A percentile compares a stretch with the other conserved stretches of the same genome.
These are phyloP conservation scores for Neofusicoccum cordaticola DNA, from an alignment of 2,329 filamentous ascomycete species.

Conservation along the genomic window DNA sequence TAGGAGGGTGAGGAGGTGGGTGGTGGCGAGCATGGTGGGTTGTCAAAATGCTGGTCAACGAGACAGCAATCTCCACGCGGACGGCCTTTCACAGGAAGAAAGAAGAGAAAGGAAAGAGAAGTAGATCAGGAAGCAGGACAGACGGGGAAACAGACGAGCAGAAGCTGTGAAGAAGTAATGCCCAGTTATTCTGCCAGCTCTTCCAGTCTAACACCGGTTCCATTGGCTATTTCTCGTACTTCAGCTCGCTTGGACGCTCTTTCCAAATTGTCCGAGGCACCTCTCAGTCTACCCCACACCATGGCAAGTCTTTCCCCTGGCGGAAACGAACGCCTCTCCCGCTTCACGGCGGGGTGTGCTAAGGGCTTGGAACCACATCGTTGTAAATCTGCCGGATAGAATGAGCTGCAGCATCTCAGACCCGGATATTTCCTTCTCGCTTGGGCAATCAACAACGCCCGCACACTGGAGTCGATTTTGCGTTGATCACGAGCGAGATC, in stretches of 20 bases:
- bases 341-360: not conserved
- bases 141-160: not conserved
- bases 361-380: not conserved
- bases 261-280: not conserved
- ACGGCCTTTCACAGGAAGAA: not conserved
- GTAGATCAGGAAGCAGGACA: not conserved
- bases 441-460: too few relatives aligned
- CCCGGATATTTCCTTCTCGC: too few relatives aligned
- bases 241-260: too few relatives aligned
- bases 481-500: not conserved
- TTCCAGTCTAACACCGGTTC: too few relatives aligned
- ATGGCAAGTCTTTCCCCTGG: not conserved
- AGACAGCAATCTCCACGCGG: too few relatives aligned
- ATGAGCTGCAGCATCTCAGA: not conserved
- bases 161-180: not conserved
- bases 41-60: not conserved
- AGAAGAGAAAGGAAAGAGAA: not conserved
- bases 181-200: not conserved
- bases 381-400: not conserved
- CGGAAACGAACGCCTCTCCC: not conserved
- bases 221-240: too few relatives aligned
- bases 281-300: not conserved
- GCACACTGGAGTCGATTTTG: too few relatives aligned
- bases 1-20: not conserved
- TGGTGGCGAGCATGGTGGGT: not conserved